Percentiles rank a stretch among this genome's conserved stretches.
phyloP scores from a whole-genome alignment of 495 filamentous ascomycete genomes.

The Neurospora tetraspora region DNA sequence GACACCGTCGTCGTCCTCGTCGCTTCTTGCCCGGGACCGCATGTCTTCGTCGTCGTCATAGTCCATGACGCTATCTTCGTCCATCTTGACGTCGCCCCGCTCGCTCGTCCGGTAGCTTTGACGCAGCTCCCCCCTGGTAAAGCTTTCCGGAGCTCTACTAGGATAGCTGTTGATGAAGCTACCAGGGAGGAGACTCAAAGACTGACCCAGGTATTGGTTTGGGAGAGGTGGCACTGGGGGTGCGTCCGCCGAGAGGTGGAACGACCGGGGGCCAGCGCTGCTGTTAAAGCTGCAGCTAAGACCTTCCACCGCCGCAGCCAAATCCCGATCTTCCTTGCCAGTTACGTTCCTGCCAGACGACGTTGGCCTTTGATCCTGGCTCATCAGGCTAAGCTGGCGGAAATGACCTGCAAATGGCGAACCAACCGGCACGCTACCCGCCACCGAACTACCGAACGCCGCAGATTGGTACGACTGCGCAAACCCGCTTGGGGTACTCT shows the following conservation, averaged over 20 bases:
- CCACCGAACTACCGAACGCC: constrained; percentile 36
- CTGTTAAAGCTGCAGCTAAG: constrained; percentile 84
- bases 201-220: constrained; percentile 51
- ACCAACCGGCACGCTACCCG: constrained; percentile 37
- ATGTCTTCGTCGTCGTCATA: constrained; percentile 67
- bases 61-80: constrained; percentile 56
- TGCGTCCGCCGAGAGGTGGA: constrained; percentile 61
- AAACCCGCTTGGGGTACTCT: constrained; percentile 58
- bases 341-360: constrained; percentile 52
- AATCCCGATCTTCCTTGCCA: constrained; percentile 62
- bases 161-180: constrained; percentile 45
- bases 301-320: constrained; percentile 85
- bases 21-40: constrained; percentile 50
- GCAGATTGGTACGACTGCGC: constrained; percentile 81
- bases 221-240: constrained; percentile 84
- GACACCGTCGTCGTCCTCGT: constrained; percentile 89
- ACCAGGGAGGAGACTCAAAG: neutral
- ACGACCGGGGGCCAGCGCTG: constrained; percentile 51
- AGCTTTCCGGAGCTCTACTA: constrained; percentile 40
- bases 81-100: constrained; percentile 54
- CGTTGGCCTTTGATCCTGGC: constrained; percentile 48
- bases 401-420: constrained; percentile 40
- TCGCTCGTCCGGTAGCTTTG: constrained; percentile 6
- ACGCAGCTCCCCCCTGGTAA: constrained; percentile 35
- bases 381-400: constrained; percentile 44